A percentile compares a stretch with the other conserved stretches of the same genome.
Evolutionary conservation across 2,329 filamentous ascomycete species (phyloP).

Genomic region (Trichocomaceae sp.): DNA sequence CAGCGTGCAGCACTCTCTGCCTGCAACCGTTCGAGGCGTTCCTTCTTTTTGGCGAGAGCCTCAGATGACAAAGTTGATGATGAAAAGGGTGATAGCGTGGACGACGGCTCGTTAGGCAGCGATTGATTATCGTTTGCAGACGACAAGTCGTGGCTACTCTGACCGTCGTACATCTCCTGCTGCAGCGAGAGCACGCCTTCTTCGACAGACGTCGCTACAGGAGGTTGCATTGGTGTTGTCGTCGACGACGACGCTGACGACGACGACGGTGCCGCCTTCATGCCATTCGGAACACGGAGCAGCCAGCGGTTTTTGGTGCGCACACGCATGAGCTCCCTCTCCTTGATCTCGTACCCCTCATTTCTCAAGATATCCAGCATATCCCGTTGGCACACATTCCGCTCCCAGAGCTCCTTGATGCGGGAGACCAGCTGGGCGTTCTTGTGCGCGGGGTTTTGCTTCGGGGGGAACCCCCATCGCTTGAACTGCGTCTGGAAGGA

Average conservation of each 20-base stretch:
- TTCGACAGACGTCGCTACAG: slow-evolving; percentile 21
- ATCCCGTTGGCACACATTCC: slow-evolving; percentile 63
- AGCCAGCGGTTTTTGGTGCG: slow-evolving; percentile 63
- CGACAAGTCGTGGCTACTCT: slow-evolving; percentile 23
- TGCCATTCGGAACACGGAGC: slow-evolving; percentile 56
- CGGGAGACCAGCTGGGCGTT: slow-evolving; percentile 61
- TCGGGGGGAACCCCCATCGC: slow-evolving; percentile 70
- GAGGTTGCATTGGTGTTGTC: slow-evolving; percentile 12
- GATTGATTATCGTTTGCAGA: slow-evolving; percentile 25
- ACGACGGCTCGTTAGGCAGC: slow-evolving; percentile 19
- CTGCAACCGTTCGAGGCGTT: slow-evolving; percentile 50
- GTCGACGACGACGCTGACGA: no score
- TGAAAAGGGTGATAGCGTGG: slow-evolving; percentile 17
- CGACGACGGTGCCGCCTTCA: slow-evolving; percentile 40
- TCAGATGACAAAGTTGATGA: slow-evolving; percentile 41
- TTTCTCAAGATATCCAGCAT: slow-evolving; percentile 65
- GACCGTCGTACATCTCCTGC: slow-evolving; percentile 34
- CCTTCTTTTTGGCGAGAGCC: slow-evolving; percentile 47
- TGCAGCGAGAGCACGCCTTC: slow-evolving; percentile 34
- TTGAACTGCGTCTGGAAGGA: slow-evolving; percentile 71
- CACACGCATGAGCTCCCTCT: slow-evolving; percentile 63
- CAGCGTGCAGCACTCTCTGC: slow-evolving; percentile 57
- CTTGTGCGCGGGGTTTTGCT: slow-evolving; percentile 65
- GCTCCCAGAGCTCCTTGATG: slow-evolving; percentile 71
- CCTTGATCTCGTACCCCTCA: slow-evolving; percentile 67